phyloP scores from a whole-genome alignment of 306 rosid genomes.

The Pachyrhizus erosus region DNA sequence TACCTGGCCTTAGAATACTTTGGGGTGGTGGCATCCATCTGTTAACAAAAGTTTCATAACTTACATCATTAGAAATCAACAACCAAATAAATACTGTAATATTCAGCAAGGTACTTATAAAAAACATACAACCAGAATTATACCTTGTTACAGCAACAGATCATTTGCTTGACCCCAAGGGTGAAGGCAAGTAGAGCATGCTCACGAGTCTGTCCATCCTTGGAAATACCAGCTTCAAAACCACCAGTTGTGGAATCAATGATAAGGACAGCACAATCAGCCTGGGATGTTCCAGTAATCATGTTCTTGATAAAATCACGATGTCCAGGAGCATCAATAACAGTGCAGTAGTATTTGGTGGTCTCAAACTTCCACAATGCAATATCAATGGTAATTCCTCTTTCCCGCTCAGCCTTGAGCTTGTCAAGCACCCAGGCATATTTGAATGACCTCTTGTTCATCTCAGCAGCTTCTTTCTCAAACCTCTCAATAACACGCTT shows the following conservation, averaged over 20 bases:
- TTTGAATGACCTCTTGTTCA: slow-evolving; percentile 47
- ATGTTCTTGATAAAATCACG: slow-evolving; percentile 48
- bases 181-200: slow-evolving; percentile 43
- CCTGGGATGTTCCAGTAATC: slow-evolving; percentile 46
- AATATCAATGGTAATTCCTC: slow-evolving; percentile 49
- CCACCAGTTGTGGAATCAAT: slow-evolving; percentile 47
- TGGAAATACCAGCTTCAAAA: slow-evolving; percentile 47
- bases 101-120: neutral
- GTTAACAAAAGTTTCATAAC: neutral
- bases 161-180: slow-evolving; percentile 45
- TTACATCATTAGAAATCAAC: neutral
- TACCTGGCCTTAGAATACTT: slow-evolving; percentile 47
- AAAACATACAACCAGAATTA: neutral
- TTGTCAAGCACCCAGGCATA: slow-evolving; percentile 49
- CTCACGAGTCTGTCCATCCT: slow-evolving; percentile 46
- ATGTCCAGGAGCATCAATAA: slow-evolving; percentile 49
- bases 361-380: slow-evolving; percentile 48
- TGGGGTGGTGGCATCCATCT: slow-evolving; percentile 48
- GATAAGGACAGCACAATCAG: slow-evolving; percentile 45
- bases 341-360: slow-evolving; percentile 49
- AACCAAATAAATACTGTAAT: neutral
- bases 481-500: slow-evolving; percentile 48
- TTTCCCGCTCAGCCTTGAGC: slow-evolving; percentile 47
- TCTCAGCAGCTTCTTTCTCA: slow-evolving; percentile 49
- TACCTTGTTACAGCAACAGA: slow-evolving; percentile 48